phyloP scores from a whole-genome alignment of 352 stramenopile genomes.

The Phytophthora podocarpi region DNA sequence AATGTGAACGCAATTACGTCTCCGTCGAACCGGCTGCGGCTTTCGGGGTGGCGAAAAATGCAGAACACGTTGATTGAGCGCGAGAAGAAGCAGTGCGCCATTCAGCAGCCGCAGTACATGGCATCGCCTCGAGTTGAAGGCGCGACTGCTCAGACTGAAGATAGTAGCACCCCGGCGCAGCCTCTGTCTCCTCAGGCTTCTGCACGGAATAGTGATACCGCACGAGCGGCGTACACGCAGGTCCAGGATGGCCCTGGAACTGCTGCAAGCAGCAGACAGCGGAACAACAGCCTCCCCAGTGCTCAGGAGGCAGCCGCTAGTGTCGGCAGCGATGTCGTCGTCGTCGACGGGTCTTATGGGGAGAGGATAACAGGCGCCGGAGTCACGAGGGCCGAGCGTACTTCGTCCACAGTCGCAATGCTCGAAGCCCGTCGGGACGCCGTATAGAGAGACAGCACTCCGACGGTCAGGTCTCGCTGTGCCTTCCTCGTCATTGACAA shows the following conservation, averaged over 20 bases:
- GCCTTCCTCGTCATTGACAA: conserved; percentile 7
- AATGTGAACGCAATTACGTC: conserved; percentile 72
- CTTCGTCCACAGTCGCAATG: conserved; percentile 23
- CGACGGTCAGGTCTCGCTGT: neutral
- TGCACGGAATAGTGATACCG: conserved; percentile 13
- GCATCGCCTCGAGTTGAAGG: conserved; percentile 22
- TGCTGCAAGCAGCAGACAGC: neutral
- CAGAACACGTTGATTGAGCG: conserved; percentile 60
- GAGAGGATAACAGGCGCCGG: conserved; percentile 14
- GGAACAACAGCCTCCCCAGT: conserved; percentile 2
- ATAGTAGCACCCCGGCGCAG: neutral
- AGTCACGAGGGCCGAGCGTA: conserved; percentile 4
- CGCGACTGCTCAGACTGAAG: conserved; percentile 1
- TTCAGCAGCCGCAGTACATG: conserved; percentile 30
- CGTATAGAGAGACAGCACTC: conserved; percentile 18
- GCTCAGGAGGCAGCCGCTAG: conserved; percentile 1
- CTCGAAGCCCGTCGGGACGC: conserved; percentile 24
- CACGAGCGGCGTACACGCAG: conserved; percentile 17
- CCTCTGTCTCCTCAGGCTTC: conserved; percentile 7
- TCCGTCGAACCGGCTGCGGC: conserved; percentile 64
- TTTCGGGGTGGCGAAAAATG: conserved; percentile 65
- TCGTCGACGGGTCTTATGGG: conserved; percentile 26
- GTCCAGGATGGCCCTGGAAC: conserved; percentile 11
- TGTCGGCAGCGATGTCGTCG: conserved; percentile 17
- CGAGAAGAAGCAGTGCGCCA: conserved; percentile 56